Evolutionary conservation across 352 stramenopile genomes (phyloP).

Genomic region (Pelagophyceae sp.): DNA sequence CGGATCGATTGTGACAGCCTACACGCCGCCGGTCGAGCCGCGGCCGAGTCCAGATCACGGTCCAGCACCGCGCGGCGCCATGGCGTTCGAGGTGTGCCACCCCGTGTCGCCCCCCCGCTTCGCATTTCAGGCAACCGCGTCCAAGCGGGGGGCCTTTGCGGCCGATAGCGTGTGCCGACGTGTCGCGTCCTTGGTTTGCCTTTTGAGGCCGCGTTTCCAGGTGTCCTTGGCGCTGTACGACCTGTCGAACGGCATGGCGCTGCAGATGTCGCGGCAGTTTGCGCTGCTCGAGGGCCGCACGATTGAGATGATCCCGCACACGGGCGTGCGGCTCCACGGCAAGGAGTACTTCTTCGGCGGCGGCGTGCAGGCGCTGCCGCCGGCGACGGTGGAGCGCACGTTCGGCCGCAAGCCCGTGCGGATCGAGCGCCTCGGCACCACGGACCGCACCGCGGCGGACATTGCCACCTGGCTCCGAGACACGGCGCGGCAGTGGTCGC

Average conservation of each 20-base stretch:
- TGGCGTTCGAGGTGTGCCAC: too few relatives aligned
- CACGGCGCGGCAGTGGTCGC: constrained; percentile 57
- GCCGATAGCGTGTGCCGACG: too few relatives aligned
- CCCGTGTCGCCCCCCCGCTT: too few relatives aligned
- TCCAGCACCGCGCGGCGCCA: too few relatives aligned
- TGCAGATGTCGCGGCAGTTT: background rate
- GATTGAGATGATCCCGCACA: constrained; percentile 7
- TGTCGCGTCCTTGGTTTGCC: too few relatives aligned
- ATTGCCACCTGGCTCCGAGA: constrained; percentile 53
- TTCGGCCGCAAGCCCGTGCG: constrained; percentile 61
- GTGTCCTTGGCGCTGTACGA: constrained; percentile 7
- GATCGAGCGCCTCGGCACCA: constrained; percentile 49
- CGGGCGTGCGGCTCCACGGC: constrained; percentile 6
- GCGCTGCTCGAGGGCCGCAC: background rate
- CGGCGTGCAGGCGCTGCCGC: constrained; percentile 54
- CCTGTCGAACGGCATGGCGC: background rate
- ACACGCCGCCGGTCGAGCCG: too few relatives aligned
- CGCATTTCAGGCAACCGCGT: too few relatives aligned
- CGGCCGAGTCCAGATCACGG: too few relatives aligned
- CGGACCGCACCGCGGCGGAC: constrained; percentile 37
- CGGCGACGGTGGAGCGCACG: constrained; percentile 50
- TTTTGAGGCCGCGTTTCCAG: too few relatives aligned
- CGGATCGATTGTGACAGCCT: too few relatives aligned
- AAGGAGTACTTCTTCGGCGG: constrained; percentile 65
- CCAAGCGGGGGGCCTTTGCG: too few relatives aligned